Base-by-base conservation (phyloP, 306 rosid genomes). In the Trifolium pratense region DNA sequence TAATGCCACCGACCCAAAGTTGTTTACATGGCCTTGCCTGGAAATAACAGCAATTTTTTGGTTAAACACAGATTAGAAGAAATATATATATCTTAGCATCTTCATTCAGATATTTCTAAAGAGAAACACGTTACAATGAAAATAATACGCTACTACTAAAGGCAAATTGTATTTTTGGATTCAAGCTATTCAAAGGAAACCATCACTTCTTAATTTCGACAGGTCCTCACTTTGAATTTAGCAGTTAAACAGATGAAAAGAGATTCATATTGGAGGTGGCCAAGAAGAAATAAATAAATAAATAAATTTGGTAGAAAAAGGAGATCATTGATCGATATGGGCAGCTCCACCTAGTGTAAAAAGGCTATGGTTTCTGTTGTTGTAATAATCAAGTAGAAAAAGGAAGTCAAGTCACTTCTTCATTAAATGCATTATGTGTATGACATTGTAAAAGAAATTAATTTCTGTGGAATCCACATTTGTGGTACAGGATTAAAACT, bases 1-100 rank as follows among this genome's bases (percentile, higher is more conserved):
- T 89, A 72, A 95, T 90, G 66, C 97, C 99, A 84, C 97, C 99
- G 36, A 95, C 93, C 99, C 99, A 95, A 51, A 95, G 89, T 59
- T 85, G 88, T 81, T 87, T 88, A 73, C 85, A 88, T 65, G 97
- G 89, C 84, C 86, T 95, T 64, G 97, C 97, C 99, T 94, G 89
- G 67, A 78, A 88, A 75, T 10, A 80, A 9, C 26, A 60, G 9
- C 17, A 64, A 1, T 29, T 21, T 66, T 68, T 51, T 68, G 65
- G 70, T 65, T 66, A 82, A 65, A 77, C 66, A 66, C 66, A 58
- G 64, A 13, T 31, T 36, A 66, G 55, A 61, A 37, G 25, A 66
- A 18, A 36, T 46, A 48, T 18, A 58, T 15, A 12, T 21, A 66
- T 43, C 3, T 42, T 48, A 10, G 45, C 34, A 56, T 66, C 64